Percentiles rank a stretch among this genome's conserved stretches.
phyloP scores from a whole-genome alignment of 257 asterid species.

The Anisodus tanguticus region DNA sequence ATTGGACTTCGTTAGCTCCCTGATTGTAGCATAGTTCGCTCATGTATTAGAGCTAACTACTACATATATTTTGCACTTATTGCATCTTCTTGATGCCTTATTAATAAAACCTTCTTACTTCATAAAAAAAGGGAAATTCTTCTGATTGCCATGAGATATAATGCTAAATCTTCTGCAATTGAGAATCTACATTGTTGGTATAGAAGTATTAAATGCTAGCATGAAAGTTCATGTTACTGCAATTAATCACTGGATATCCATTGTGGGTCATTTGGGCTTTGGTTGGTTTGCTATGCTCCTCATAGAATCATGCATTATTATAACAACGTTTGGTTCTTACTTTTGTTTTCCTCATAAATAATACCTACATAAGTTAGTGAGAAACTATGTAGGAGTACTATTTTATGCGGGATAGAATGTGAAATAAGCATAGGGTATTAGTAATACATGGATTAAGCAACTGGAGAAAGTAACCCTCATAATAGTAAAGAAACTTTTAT shows the following conservation, averaged over 20 bases:
- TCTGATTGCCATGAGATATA: not conserved
- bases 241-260: not conserved
- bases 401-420: not conserved
- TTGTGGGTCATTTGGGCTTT: not conserved
- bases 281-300: not conserved
- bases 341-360: not conserved
- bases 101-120: too few species aligned
- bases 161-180: not conserved
- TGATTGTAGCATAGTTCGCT: not conserved
- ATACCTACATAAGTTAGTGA: not conserved
- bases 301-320: not conserved
- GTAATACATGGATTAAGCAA: not conserved
- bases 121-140: not conserved
- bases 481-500: not conserved
- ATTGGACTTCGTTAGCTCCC: not conserved
- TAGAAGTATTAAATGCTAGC: not conserved
- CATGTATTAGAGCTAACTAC: not conserved
- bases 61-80: not conserved
- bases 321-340: not conserved
- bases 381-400: not conserved
- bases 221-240: not conserved
- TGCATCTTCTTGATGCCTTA: not conserved
- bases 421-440: not conserved
- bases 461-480: not conserved
- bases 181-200: slow-evolving; percentile 2